Evolutionary conservation across 139 green algal species (phyloP).

Genomic region (Haematococcus lacustris): DNA sequence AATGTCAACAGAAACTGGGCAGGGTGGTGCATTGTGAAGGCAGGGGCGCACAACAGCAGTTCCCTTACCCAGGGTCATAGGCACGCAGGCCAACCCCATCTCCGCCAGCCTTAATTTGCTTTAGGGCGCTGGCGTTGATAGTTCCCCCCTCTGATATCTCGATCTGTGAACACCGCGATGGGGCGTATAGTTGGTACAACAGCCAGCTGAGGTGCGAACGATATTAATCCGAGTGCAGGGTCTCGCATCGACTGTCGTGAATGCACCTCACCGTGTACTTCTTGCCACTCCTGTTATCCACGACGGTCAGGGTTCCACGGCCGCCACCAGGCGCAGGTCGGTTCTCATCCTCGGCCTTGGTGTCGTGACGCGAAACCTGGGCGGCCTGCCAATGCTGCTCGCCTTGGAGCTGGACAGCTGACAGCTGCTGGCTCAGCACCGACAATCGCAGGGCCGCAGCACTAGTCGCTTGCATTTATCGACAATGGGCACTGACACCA

Average conservation of each 20-base stretch:
- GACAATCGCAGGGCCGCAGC: background rate
- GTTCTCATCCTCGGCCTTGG: slow-evolving; percentile 11
- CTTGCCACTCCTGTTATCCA: slow-evolving; percentile 84
- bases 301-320: slow-evolving; percentile 66
- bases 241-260: background rate
- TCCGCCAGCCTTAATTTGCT: slow-evolving; percentile 83
- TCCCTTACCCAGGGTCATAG: slow-evolving; percentile 75
- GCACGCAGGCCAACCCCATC: slow-evolving; percentile 78
- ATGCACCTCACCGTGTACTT: slow-evolving; percentile 67
- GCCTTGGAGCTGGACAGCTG: background rate
- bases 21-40: too few relatives aligned
- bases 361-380: too few relatives aligned
- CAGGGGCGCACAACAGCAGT: background rate
- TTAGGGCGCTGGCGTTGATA: slow-evolving; percentile 77
- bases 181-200: too few relatives aligned
- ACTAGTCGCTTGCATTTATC: too few relatives aligned
- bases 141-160: slow-evolving; percentile 78
- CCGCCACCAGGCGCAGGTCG: slow-evolving; percentile 45
- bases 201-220: background rate
- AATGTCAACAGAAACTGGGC: too few relatives aligned
- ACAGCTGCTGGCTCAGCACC: background rate
- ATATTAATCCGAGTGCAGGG: slow-evolving; percentile 1
- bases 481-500: too few relatives aligned
- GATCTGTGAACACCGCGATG: slow-evolving; percentile 36
- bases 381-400: background rate